These are phyloP conservation scores for Panus rudis DNA, from an alignment of 768 basidiomycete species.

Conservation along the genomic window DNA sequence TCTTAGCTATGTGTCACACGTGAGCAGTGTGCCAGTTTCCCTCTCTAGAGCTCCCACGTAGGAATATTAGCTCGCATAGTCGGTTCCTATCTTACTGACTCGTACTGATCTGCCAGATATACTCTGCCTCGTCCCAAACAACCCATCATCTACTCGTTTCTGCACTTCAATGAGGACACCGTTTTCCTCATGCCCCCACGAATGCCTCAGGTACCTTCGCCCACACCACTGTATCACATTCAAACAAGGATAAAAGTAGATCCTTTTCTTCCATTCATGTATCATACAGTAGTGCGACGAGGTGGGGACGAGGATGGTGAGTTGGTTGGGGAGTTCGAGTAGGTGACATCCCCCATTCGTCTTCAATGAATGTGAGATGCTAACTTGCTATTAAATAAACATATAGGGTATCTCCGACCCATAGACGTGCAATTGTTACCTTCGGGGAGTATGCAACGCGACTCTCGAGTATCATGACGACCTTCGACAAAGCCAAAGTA, in stretches of 20 bases:
- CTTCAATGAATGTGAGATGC: not conserved
- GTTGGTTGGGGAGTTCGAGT: slow-evolving; percentile 34
- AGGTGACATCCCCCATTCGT: slow-evolving; percentile 9
- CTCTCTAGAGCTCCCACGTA: too few species aligned
- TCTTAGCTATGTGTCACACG: too few species aligned
- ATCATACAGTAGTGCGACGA: slow-evolving; percentile 32
- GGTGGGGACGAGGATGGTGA: slow-evolving; percentile 25
- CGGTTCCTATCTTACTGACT: too few species aligned
- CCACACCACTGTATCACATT: slow-evolving; percentile 38
- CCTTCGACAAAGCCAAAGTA: not conserved
- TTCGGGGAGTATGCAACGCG: slow-evolving; percentile 35
- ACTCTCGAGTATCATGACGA: slow-evolving; percentile 32
- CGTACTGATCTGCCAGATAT: not conserved
- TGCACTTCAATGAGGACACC: slow-evolving; percentile 26
- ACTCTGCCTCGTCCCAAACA: slow-evolving; percentile 14
- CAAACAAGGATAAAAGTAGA: slow-evolving; percentile 36
- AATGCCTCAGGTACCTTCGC: slow-evolving; percentile 18
- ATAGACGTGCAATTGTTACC: slow-evolving; percentile 33
- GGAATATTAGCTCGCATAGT: too few species aligned
- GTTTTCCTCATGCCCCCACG: slow-evolving; percentile 33
- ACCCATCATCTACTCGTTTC: slow-evolving; percentile 36
- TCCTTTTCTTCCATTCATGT: slow-evolving; percentile 40
- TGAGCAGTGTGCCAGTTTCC: too few species aligned
- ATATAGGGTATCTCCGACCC: slow-evolving; percentile 18
- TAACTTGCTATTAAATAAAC: not conserved